These are phyloP conservation scores for Diaporthe citriasiana DNA, from an alignment of 2,329 filamentous ascomycete genomes.

Conservation along the genomic window DNA sequence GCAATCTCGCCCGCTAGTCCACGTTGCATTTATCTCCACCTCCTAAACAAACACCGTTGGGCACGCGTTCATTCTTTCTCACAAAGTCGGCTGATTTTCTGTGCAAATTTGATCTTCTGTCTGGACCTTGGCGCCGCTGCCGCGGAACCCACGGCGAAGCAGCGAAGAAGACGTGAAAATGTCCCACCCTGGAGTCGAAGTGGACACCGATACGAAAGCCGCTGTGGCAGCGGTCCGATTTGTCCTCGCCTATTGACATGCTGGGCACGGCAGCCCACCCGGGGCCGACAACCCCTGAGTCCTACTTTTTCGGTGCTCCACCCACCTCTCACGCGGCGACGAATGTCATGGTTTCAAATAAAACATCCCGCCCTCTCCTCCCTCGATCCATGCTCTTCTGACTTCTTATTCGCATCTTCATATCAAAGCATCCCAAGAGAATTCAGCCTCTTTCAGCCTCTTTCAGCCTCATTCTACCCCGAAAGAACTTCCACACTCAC, in stretches of 20 bases:
- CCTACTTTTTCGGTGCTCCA: slow-evolving; percentile 13
- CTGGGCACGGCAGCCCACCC: slow-evolving; percentile 8
- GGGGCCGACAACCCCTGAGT: slow-evolving; percentile 21
- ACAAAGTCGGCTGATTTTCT: slow-evolving; percentile 26
- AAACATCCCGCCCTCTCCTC: slow-evolving; percentile 14
- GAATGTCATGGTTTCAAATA: slow-evolving; percentile 26
- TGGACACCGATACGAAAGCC: slow-evolving; percentile 20
- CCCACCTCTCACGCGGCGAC: slow-evolving; percentile 10
- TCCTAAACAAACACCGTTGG: slow-evolving; percentile 8
- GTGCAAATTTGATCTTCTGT: slow-evolving; percentile 10
- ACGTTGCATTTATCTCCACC: slow-evolving; percentile 28
- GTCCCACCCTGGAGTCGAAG: slow-evolving; percentile 7
- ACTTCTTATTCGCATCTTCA: slow-evolving; percentile 21
- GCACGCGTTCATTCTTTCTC: slow-evolving; percentile 10
- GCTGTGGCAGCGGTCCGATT: slow-evolving; percentile 14
- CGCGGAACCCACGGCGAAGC: background rate
- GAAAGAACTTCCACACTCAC: background rate
- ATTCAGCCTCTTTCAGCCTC: background rate
- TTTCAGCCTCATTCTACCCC: background rate
- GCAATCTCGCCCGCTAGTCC: slow-evolving; percentile 26
- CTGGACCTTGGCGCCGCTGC: slow-evolving; percentile 19
- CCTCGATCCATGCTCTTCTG: slow-evolving; percentile 6
- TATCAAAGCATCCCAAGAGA: background rate
- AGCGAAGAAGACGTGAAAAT: background rate
- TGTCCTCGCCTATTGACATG: background rate